These are phyloP conservation scores for Amauroascus niger DNA, from an alignment of 2,329 filamentous ascomycete genomes.

Conservation along the genomic window DNA sequence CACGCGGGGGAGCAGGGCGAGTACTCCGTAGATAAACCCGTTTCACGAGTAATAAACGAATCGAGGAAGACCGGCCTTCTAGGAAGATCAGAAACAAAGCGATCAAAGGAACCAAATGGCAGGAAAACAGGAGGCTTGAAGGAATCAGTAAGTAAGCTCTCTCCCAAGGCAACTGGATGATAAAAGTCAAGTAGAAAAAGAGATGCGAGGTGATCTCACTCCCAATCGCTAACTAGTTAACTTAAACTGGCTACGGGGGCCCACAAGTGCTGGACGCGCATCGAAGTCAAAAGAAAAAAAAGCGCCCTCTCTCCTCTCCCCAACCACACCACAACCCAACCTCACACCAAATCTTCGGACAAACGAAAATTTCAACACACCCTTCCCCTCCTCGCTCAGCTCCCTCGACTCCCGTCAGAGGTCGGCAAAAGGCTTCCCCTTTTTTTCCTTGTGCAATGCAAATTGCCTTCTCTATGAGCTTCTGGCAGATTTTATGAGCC, in stretches of 20 bases:
- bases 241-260: neutral
- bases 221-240: neutral
- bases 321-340: neutral
- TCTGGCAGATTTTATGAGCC: conserved; percentile 1
- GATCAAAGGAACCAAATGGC: too few species aligned
- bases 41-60: too few species aligned
- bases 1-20: too few species aligned
- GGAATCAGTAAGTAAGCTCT: too few species aligned
- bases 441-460: neutral
- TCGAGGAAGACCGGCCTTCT: too few species aligned
- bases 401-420: neutral
- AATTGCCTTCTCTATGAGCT: conserved; percentile 1
- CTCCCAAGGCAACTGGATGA: too few species aligned
- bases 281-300: conserved; percentile 13
- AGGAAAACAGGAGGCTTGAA: too few species aligned
- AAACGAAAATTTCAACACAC: conserved; percentile 1
- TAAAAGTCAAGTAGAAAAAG: neutral
- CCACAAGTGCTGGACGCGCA: conserved; percentile 6
- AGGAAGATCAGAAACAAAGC: too few species aligned
- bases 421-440: neutral
- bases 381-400: neutral
- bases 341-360: neutral
- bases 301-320: too few species aligned
- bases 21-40: too few species aligned
- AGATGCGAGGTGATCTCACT: neutral